Evolutionary conservation across 768 basidiomycete genomes (phyloP).

Genomic region (Leccinum truebloodii): DNA sequence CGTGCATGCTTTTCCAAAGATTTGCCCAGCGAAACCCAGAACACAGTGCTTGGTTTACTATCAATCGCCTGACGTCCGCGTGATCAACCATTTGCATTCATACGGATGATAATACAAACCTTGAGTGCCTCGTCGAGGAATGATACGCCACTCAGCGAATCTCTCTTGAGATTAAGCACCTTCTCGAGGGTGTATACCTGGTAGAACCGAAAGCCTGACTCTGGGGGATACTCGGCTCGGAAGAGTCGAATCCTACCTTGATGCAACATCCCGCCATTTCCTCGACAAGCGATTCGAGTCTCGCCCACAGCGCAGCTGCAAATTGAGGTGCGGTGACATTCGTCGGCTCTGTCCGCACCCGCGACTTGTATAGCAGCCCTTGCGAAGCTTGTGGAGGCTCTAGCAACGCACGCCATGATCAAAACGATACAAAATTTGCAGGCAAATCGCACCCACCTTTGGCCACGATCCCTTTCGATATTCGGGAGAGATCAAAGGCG

Average conservation of each 20-base stretch:
- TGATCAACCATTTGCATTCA: slow-evolving; percentile 3
- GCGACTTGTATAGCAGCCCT: slow-evolving; percentile 72
- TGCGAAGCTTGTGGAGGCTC: slow-evolving; percentile 31
- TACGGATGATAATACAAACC: slow-evolving; percentile 40
- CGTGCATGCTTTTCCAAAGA: slow-evolving; percentile 81
- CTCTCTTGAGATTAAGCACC: slow-evolving; percentile 86
- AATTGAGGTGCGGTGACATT: slow-evolving; percentile 86
- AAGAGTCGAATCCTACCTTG: slow-evolving; percentile 51
- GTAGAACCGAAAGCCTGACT: not conserved
- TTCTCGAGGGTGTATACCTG: slow-evolving; percentile 96
- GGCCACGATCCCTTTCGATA: slow-evolving; percentile 80
- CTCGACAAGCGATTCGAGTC: slow-evolving; percentile 76
- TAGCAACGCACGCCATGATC: not conserved
- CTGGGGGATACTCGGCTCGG: no score
- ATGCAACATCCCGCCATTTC: slow-evolving; percentile 91
- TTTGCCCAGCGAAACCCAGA: slow-evolving; percentile 83
- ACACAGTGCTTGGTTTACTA: slow-evolving; percentile 86
- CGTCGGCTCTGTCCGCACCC: slow-evolving; percentile 89
- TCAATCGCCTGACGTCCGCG: slow-evolving; percentile 65
- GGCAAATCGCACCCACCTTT: slow-evolving; percentile 55
- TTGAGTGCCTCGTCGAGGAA: slow-evolving; percentile 96
- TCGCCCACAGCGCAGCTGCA: slow-evolving; percentile 51
- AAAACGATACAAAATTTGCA: not conserved
- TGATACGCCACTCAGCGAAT: slow-evolving; percentile 67
- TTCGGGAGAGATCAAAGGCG: slow-evolving; percentile 84